Evolutionary conservation across 2,329 filamentous ascomycete species (phyloP).

Genomic region (Cadophora malorum): DNA sequence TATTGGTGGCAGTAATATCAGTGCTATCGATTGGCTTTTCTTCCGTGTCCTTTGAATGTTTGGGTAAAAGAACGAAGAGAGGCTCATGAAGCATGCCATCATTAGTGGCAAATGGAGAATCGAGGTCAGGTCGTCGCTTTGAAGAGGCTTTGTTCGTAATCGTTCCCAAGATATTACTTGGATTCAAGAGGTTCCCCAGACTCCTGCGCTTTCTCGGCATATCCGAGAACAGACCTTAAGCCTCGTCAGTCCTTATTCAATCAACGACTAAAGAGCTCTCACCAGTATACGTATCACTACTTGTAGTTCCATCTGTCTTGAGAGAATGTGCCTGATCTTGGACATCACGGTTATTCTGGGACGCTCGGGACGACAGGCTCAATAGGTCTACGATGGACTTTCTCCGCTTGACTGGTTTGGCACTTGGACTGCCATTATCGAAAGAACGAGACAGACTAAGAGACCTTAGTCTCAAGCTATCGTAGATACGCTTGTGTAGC

Average conservation of each 20-base stretch:
- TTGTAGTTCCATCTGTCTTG: neutral
- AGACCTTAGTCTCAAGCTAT: slow-evolving; percentile 23
- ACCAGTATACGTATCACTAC: neutral
- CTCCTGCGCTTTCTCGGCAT: slow-evolving; percentile 36
- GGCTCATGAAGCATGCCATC: neutral
- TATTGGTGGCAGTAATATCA: neutral
- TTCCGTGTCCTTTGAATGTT: neutral
- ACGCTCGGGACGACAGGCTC: slow-evolving; percentile 13
- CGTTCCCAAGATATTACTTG: slow-evolving; percentile 35
- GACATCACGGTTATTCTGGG: slow-evolving; percentile 12
- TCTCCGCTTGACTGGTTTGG: slow-evolving; percentile 19
- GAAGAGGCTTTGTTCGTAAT: slow-evolving; percentile 32
- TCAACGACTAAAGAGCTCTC: neutral
- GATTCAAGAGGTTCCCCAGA: slow-evolving; percentile 26
- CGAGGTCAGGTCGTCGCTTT: slow-evolving; percentile 15
- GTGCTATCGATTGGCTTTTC: neutral
- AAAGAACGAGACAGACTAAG: slow-evolving; percentile 16
- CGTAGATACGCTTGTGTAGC: slow-evolving; percentile 24
- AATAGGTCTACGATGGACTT: slow-evolving; percentile 35
- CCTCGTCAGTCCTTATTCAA: slow-evolving; percentile 1
- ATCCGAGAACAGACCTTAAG: slow-evolving; percentile 13
- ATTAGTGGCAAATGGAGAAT: neutral
- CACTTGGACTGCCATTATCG: slow-evolving; percentile 23
- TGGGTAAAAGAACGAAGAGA: neutral
- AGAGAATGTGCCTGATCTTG: neutral